Evolutionary conservation across 352 stramenopile species (phyloP).

Genomic region (Aphanomyces invadans): DNA sequence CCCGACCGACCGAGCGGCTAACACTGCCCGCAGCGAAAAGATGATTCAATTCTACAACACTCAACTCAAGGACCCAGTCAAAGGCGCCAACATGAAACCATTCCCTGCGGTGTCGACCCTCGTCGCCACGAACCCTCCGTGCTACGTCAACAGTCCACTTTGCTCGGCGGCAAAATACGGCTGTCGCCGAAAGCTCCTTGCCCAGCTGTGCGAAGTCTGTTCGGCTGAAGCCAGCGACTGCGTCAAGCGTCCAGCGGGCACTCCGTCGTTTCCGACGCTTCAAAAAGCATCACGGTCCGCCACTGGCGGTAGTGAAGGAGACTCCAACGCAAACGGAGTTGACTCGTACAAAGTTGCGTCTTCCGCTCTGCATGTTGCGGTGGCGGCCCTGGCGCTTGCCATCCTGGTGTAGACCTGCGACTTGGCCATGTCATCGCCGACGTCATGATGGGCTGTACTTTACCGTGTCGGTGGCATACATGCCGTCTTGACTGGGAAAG

Average conservation of each 20-base stretch:
- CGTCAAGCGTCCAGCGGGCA: conserved; percentile 1
- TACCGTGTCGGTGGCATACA: too few species aligned
- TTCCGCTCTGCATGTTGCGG: neutral
- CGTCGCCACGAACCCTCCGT: conserved; percentile 37
- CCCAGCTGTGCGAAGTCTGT: neutral
- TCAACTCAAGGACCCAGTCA: conserved; percentile 7
- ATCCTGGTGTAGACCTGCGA: too few species aligned
- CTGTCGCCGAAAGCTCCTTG: neutral
- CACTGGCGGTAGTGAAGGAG: neutral
- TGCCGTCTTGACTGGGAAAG: too few species aligned
- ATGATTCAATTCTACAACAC: conserved; percentile 43
- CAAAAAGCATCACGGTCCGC: neutral
- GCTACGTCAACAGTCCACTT: conserved; percentile 40
- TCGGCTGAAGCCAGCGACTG: neutral
- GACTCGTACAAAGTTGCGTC: neutral
- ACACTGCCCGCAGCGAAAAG: conserved; percentile 29
- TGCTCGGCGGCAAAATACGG: conserved; percentile 39
- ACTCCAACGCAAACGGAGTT: neutral
- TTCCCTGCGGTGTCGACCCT: conserved; percentile 36
- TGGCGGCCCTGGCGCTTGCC: too few species aligned
- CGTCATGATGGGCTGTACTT: too few species aligned
- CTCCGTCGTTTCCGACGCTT: neutral
- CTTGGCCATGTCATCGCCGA: too few species aligned
- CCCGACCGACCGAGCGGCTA: conserved; percentile 32
- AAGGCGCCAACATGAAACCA: conserved; percentile 32